Evolutionary conservation across 164 flowering plant genomes (phyloP), one percentile per base, ranked within the genome.

Genomic region (Tetrastigma voinierianum): DNA sequence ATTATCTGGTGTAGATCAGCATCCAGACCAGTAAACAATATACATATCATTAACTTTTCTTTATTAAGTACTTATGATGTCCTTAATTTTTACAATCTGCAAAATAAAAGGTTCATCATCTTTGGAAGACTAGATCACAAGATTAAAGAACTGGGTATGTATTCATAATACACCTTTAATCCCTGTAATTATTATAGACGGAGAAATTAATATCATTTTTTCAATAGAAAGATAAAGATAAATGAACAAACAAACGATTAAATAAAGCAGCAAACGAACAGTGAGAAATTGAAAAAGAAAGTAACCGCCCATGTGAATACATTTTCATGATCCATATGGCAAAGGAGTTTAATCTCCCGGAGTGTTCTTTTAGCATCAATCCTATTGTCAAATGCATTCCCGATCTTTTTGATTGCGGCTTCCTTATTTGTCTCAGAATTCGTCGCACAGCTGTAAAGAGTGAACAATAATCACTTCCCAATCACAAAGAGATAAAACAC

Each of bases 1-100:
- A 90, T 87, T 13, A 93, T 89, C 70, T 92, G 96, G 73, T 92
- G 87, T 24, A 92, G 80, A 78, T 92, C 97, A 64, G 97, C 88
- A 69, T 90, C 97, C 96, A 92, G 90, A 65, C 64, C 90, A 96
- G 70, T 84, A 88, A 2, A 78, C 98, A 62, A 92, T 83, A 63
- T 92, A 92, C 21, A 92, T 96, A 73, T 92, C 97, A 77, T 83
- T 80, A 89, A 93, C 2, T 68, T 79, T 65, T 86, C 89, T 68
- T 67, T 83, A 18, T 78, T 74, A 8, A 93, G 88, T 24, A 96
- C 74, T 60, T 51, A 93, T 83, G 54, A 93, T 83, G 77, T 90
- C 98, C 84, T 84, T 93, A 58, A 93, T 90, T 70, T 83, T 86
- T 67, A 93, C 55, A 60, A 93, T 66, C 98, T 93, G 81, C 76